phyloP scores from a whole-genome alignment of 2,329 filamentous ascomycete species.

The Magnaporthiopsis rhizophila region DNA sequence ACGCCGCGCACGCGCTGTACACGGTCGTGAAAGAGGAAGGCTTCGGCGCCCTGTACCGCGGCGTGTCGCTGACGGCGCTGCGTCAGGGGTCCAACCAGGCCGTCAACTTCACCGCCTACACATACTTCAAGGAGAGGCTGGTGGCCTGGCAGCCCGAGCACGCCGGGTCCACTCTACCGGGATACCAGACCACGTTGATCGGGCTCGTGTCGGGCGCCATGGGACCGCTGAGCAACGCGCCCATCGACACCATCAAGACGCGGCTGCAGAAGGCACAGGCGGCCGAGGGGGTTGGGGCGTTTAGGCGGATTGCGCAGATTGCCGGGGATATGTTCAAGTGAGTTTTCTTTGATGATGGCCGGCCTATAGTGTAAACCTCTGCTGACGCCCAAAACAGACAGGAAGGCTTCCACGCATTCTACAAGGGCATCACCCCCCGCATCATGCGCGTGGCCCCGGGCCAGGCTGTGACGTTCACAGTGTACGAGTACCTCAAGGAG shows the following conservation, averaged over 20 bases:
- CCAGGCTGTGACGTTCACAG: slow-evolving; percentile 71
- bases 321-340: slow-evolving; percentile 76
- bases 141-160: slow-evolving; percentile 66
- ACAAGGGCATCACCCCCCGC: slow-evolving; percentile 96
- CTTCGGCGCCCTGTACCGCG: slow-evolving; percentile 77
- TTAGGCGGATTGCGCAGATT: slow-evolving; percentile 71
- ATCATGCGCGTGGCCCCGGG: slow-evolving; percentile 97
- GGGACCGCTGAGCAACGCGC: slow-evolving; percentile 91
- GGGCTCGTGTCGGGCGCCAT: slow-evolving; percentile 89
- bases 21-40: slow-evolving; percentile 92
- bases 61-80: slow-evolving; percentile 86
- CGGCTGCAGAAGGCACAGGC: slow-evolving; percentile 85
- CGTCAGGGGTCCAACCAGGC: slow-evolving; percentile 96
- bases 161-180: slow-evolving; percentile 57
- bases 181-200: slow-evolving; percentile 85
- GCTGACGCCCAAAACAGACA: too few species aligned
- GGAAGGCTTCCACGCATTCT: slow-evolving; percentile 91
- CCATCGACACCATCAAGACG: slow-evolving; percentile 99
- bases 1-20: slow-evolving; percentile 74
- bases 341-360: slow-evolving; percentile 21
- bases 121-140: slow-evolving; percentile 77
- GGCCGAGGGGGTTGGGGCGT: slow-evolving; percentile 69
- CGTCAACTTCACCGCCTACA: slow-evolving; percentile 97
- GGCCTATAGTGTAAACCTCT: too few species aligned
- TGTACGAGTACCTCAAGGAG: slow-evolving; percentile 70